Conservation (phyloP, 345 rosid species). For the Physaria fendleri region DNA sequence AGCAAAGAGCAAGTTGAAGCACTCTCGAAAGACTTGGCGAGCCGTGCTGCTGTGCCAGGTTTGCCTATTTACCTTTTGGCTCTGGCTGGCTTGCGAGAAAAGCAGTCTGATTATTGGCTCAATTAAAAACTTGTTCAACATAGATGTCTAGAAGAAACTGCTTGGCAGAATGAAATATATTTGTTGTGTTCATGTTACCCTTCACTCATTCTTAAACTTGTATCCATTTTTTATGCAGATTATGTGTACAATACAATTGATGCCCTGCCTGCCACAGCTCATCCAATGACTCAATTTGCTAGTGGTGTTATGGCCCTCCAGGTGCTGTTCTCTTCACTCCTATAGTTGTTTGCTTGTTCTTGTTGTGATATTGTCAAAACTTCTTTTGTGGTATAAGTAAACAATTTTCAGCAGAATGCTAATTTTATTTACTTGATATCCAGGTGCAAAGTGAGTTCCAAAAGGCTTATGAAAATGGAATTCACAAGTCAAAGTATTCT, state of each 20-base stretch:
- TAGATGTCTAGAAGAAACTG: too few relatives aligned
- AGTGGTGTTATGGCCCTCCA: constrained; percentile 99
- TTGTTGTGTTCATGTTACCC: too few relatives aligned
- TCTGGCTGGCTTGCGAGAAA: background rate
- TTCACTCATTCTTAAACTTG: background rate
- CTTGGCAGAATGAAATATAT: too few relatives aligned
- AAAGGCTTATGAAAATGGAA: constrained; percentile 84
- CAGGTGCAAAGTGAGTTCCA: constrained; percentile 99
- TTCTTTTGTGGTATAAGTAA: background rate
- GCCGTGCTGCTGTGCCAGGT: constrained; percentile 93
- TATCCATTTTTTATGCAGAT: constrained; percentile 40
- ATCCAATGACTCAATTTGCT: constrained; percentile 97
- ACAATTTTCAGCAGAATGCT: background rate
- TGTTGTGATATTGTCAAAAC: background rate
- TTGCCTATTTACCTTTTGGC: constrained; percentile 11
- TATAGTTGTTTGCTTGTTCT: background rate
- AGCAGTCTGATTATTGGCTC: background rate
- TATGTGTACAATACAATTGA: constrained; percentile 86
- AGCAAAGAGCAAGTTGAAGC: constrained; percentile 86
- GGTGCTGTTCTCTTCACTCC: constrained; percentile 37
- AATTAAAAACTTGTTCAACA: background rate
- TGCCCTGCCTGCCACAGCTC: constrained; percentile 82
- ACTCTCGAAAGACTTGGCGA: constrained; percentile 68
- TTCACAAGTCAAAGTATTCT: constrained; percentile 77
- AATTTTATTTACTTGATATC: constrained; percentile 17